Evolutionary conservation across 805 yeast species (phyloP).

Genomic region (Candida ortonii): DNA sequence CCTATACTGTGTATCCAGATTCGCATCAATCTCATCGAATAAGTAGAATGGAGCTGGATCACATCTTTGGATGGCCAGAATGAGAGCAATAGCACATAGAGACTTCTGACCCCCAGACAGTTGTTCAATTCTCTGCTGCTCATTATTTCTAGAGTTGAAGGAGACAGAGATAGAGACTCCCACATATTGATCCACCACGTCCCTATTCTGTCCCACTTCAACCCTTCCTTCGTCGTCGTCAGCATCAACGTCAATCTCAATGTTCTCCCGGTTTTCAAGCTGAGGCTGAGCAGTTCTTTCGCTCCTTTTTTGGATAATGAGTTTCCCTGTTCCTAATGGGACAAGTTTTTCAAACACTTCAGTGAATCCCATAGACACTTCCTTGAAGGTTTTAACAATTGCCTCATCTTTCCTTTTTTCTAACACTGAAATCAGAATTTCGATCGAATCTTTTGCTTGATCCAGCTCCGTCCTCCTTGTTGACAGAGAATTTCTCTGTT

Average conservation of each 20-base stretch:
- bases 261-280: constrained; percentile 8
- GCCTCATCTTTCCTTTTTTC: constrained; percentile 82
- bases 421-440: constrained; percentile 62
- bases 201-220: constrained; percentile 18
- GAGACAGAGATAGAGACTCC: constrained; percentile 89
- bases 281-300: constrained; percentile 11
- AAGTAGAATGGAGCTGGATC: constrained; percentile 97
- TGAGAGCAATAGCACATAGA: constrained; percentile 91
- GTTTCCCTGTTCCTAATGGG: constrained; percentile 75
- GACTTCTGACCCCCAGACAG: constrained; percentile 97
- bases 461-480: constrained; percentile 67
- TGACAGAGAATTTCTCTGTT: constrained; percentile 65
- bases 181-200: constrained; percentile 52
- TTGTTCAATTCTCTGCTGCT: constrained; percentile 85
- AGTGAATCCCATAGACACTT: constrained; percentile 70
- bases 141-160: constrained; percentile 81
- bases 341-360: constrained; percentile 77
- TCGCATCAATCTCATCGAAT: constrained; percentile 96
- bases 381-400: constrained; percentile 70
- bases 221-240: constrained; percentile 20
- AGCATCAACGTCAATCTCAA: constrained; percentile 11
- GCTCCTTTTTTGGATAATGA: constrained; percentile 56
- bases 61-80: constrained; percentile 88
- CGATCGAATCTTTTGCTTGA: constrained; percentile 68
- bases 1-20: constrained; percentile 88